Evolutionary conservation across 73 alveolate species (phyloP).

Genomic region (Vitrella brassicaformis): DNA sequence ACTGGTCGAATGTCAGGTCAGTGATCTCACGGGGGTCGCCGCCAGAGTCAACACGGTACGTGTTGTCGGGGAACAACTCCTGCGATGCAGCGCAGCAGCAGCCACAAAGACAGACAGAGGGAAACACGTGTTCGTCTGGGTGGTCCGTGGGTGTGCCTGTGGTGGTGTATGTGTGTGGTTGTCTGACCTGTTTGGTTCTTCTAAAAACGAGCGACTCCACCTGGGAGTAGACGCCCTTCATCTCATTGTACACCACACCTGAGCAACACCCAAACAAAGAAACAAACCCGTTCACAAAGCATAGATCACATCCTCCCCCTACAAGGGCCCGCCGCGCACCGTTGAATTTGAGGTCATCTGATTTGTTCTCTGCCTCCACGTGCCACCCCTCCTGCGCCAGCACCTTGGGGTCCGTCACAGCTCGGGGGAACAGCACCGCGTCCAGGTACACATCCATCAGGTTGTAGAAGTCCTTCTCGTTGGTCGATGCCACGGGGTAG

Average conservation of each 20-base stretch:
- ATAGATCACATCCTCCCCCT: background rate
- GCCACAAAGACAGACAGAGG: background rate
- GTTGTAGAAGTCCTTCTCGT: conserved; percentile 1
- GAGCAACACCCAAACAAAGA: background rate
- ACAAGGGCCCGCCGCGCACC: background rate
- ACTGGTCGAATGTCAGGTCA: conserved; percentile 16
- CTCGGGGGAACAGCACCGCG: conserved; percentile 17
- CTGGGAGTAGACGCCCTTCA: conserved; percentile 4
- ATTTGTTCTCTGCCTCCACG: conserved; percentile 11
- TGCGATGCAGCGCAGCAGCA: background rate
- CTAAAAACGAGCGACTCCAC: background rate
- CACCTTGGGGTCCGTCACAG: conserved; percentile 20
- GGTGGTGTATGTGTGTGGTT: too few species aligned
- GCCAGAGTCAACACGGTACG: conserved; percentile 28
- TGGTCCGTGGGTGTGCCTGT: too few species aligned
- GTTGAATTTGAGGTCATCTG: conserved; percentile 3
- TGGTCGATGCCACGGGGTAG: conserved; percentile 36
- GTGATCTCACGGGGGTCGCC: conserved; percentile 42
- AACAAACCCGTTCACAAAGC: background rate
- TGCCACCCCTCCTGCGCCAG: conserved; percentile 41
- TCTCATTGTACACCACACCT: conserved; percentile 42
- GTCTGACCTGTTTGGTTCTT: background rate
- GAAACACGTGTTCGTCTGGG: too few species aligned
- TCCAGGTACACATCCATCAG: background rate
- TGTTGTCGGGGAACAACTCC: conserved; percentile 3